Evolutionary conservation across 352 stramenopile genomes (phyloP), one percentile per base, ranked within the genome.

Genomic region (Phytophthora hibernalis): DNA sequence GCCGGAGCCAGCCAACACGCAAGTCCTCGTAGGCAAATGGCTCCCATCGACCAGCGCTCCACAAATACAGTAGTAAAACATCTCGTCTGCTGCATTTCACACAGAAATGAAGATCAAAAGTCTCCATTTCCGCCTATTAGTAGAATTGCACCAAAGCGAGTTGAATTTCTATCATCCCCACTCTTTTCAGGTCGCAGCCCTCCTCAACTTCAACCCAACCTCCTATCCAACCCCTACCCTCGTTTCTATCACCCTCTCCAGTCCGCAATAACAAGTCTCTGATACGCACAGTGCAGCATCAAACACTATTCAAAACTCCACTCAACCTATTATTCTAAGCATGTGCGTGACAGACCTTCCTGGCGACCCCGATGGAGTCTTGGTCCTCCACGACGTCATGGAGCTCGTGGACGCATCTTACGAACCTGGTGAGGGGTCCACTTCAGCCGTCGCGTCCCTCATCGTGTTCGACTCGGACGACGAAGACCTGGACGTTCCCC

Each of bases 331-430:
- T 28, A 56, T 21, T 45, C 37, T n/a, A 43, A 15, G 12, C 43
- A 72, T 73, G 65, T 73, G 65, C 26, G 65, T 73, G 30, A 73
- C 58, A 0, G 65, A 73, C 59, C 59, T 73, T 1, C 61, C 68
- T 5, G 62, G 68, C 40, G 65, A 71, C 53, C 68, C 68, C 1
- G 68, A 76, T 43, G 68, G 62, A 15, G 63, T 76, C 33, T 28
- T 76, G 30, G 65, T 73, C 37, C 65, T 73, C 15, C 65, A 73
- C 58, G 65, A 73, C 52, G 65, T 73, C 31, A 76, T 76, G 68
- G 64, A 71, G 63, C 62, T 71, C 20, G 57, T 69, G 43, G 63
- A 69, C 33, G 55, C 59, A 21, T 56, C 51, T 15, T 71, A 70
- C 53, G 54, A 76, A 16, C 63, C 57, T 6, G 18, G 24, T 0